phyloP scores from a whole-genome alignment of 768 basidiomycete genomes.

The Boletus sp. region DNA sequence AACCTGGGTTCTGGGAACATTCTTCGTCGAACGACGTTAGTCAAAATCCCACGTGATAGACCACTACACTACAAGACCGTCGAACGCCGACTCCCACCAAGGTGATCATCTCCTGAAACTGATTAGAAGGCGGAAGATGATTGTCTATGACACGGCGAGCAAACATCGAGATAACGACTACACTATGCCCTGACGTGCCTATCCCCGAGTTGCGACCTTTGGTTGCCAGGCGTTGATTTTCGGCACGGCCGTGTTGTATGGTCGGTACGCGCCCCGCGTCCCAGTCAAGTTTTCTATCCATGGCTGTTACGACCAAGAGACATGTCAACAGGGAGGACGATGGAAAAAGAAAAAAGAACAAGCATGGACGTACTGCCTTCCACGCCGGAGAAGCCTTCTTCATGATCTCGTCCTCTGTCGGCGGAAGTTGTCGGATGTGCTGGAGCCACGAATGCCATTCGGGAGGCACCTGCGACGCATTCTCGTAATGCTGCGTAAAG shows the following conservation, averaged over 20 bases:
- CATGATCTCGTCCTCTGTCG: conserved; percentile 71
- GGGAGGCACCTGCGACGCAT: conserved; percentile 91
- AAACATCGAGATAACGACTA: background rate
- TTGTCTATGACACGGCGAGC: background rate
- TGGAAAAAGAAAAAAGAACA: background rate
- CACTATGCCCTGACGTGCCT: conserved; percentile 1
- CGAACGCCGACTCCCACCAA: too few relatives aligned
- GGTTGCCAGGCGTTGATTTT: conserved; percentile 88
- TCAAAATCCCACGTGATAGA: conserved; percentile 29
- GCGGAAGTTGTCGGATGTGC: conserved; percentile 85
- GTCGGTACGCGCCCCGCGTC: conserved; percentile 84
- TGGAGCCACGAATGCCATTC: conserved; percentile 98
- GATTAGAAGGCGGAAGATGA: background rate
- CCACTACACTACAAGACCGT: conserved; percentile 28
- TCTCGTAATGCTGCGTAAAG: conserved; percentile 84
- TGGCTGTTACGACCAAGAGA: conserved; percentile 44
- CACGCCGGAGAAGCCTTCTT: conserved; percentile 71
- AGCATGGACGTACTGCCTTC: conserved; percentile 67
- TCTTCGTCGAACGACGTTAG: background rate
- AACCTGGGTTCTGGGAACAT: conserved; percentile 26
- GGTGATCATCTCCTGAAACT: background rate
- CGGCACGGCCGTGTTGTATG: conserved; percentile 84
- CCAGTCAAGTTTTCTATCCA: conserved; percentile 91
- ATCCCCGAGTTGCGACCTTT: conserved; percentile 53
- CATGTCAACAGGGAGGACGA: background rate